Conservation (phyloP, 2,329 filamentous ascomycete species). For the Epichloe hybrida region DNA sequence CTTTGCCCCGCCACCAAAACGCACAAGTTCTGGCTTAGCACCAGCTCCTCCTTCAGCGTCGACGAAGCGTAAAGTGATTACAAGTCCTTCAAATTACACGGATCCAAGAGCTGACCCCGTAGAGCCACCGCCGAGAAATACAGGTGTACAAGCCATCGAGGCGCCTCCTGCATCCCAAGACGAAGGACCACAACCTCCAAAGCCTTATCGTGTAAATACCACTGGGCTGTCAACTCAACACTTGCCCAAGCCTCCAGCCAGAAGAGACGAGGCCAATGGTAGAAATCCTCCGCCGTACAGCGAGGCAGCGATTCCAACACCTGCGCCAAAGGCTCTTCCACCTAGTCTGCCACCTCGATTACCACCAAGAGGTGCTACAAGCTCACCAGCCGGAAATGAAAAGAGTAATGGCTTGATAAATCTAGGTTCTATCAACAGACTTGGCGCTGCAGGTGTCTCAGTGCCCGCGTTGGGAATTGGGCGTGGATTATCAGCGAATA, state of each 20-base stretch:
- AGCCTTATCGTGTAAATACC: slow-evolving; percentile 56
- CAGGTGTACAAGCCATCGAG: not conserved
- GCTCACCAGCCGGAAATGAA: slow-evolving; percentile 3
- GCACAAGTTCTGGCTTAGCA: slow-evolving; percentile 23
- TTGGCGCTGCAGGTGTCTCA: slow-evolving; percentile 62
- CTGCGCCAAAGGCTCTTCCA: slow-evolving; percentile 24
- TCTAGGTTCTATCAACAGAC: slow-evolving; percentile 46
- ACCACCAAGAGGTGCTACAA: slow-evolving; percentile 8
- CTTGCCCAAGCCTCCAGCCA: slow-evolving; percentile 57
- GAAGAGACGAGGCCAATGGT: slow-evolving; percentile 28
- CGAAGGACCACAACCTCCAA: slow-evolving; percentile 33
- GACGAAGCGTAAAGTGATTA: slow-evolving; percentile 14
- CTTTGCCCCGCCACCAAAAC: slow-evolving; percentile 73
- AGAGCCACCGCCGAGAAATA: slow-evolving; percentile 7
- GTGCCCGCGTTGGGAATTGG: slow-evolving; percentile 70
- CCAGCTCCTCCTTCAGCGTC: slow-evolving; percentile 13
- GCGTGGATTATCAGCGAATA: slow-evolving; percentile 16
- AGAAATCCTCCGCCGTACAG: slow-evolving; percentile 16
- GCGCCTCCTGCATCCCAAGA: not conserved
- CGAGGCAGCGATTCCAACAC: slow-evolving; percentile 9
- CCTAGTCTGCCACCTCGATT: slow-evolving; percentile 39
- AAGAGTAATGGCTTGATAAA: slow-evolving; percentile 21
- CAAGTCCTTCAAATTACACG: slow-evolving; percentile 21
- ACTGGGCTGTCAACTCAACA: slow-evolving; percentile 56
- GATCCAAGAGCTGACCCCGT: slow-evolving; percentile 14